Evolutionary conservation across 2,329 filamentous ascomycete genomes (phyloP), one percentile per base, ranked within the genome.

Genomic region (Fulvia fulva): DNA sequence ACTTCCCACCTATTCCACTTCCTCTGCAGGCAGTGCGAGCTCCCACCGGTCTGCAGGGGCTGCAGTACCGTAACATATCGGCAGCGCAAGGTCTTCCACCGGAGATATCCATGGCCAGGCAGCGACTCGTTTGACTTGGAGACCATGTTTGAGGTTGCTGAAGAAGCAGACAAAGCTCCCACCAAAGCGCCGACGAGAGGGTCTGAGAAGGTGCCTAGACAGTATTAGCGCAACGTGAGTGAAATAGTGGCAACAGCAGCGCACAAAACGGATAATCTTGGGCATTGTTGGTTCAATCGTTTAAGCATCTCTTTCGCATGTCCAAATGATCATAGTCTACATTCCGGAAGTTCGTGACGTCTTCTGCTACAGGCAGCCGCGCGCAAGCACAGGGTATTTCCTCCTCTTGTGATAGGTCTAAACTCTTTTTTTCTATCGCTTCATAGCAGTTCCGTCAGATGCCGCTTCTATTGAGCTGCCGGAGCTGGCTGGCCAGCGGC

Each of bases 401-500:
- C 37, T 41, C 37, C 37, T 41, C 37, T 41, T 41, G 37, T 41
- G 16, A 41, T n/a, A 19, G 19, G 14, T 41, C 14, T 41, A n/a
- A n/a, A n/a, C n/a, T 41, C 37, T n/a, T 41, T 3, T 41, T n/a
- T 19, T 41, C 37, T 41, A 41, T 41, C 37, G 16, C 1, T 41
- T 41, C 14, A n/a, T 41, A 7, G 1, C 19, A 14, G 12, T 41
- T 1, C 5, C 5, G 5, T 41, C 3, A n/a, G 14, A 16, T 16
- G n/a, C 16, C 19, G 37, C 37, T 51, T n/a, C 22, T 56, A 56
- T n/a, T 56, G 53, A 28, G 53, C 53, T 30, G 51, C 22, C 12
- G 34, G 21, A 30, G 53, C 53, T 26, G 53, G 30, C n/a, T 12
- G 30, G 22, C 21, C 32, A 7, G 53, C 45, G 30, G 44, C 53